phyloP scores from a whole-genome alignment of 495 filamentous ascomycete genomes.

The Podospora fimiseda region DNA sequence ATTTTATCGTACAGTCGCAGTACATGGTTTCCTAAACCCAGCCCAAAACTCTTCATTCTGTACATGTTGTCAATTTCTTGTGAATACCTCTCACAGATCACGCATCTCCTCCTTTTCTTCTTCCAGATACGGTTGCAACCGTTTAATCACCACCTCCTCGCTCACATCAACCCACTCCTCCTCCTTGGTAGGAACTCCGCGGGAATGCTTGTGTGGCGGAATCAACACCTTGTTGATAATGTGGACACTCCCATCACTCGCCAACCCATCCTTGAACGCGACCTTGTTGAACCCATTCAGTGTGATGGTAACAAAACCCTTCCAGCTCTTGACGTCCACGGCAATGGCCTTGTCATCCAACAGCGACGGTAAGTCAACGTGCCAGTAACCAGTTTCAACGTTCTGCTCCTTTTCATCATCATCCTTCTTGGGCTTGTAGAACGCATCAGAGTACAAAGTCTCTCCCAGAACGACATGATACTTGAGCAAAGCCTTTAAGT shows the following conservation, averaged over 20 bases:
- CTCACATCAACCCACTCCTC: slow-evolving; percentile 16
- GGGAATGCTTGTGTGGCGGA: slow-evolving; percentile 53
- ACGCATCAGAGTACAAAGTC: slow-evolving; percentile 78
- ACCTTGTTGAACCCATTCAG: slow-evolving; percentile 63
- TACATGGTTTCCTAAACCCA: too few species aligned
- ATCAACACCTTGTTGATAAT: slow-evolving; percentile 64
- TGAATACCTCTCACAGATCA: slow-evolving; percentile 12
- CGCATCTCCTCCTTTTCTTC: neutral
- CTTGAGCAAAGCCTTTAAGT: slow-evolving; percentile 64
- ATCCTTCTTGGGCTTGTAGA: slow-evolving; percentile 41
- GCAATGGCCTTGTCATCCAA: slow-evolving; percentile 52
- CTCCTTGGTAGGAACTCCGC: slow-evolving; percentile 14
- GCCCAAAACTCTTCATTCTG: too few species aligned
- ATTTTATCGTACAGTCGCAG: too few species aligned
- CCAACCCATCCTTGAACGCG: slow-evolving; percentile 57
- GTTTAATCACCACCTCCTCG: slow-evolving; percentile 22
- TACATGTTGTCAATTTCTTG: neutral
- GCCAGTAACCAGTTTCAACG: slow-evolving; percentile 24
- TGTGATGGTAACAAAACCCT: slow-evolving; percentile 56
- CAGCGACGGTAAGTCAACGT: slow-evolving; percentile 63
- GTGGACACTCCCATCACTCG: slow-evolving; percentile 70
- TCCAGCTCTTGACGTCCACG: slow-evolving; percentile 61
- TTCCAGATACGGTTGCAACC: slow-evolving; percentile 25
- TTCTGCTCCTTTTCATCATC: slow-evolving; percentile 7
- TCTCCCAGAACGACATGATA: slow-evolving; percentile 72